Evolutionary conservation across 2,329 filamentous ascomycete genomes (phyloP).

Genomic region (Aureobasidium sp.): DNA sequence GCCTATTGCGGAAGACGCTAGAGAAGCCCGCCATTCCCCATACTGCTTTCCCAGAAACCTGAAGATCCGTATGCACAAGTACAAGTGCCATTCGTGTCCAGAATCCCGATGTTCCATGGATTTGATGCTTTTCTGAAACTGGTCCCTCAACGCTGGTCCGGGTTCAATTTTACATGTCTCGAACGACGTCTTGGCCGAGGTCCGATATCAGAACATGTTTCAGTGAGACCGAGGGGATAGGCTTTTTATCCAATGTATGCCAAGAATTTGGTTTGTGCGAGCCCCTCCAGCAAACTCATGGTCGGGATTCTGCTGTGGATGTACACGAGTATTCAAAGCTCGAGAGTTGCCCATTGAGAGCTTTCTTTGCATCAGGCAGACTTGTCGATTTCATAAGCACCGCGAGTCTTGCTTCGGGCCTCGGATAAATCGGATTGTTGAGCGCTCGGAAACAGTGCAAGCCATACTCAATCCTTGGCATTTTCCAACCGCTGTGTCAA

Average conservation of each 20-base stretch:
- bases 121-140: neutral
- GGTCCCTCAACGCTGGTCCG: neutral
- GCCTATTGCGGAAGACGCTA: neutral
- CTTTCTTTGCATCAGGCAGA: neutral
- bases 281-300: neutral
- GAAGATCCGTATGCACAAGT: neutral
- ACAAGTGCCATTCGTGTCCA: neutral
- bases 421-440: neutral
- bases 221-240: neutral
- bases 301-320: neutral
- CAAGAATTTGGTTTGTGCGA: neutral
- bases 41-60: neutral
- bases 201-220: neutral
- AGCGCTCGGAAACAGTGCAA: neutral
- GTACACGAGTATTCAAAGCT: neutral
- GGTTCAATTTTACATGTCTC: neutral
- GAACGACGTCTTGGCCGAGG: neutral
- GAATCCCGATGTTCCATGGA: neutral
- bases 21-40: neutral
- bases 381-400: neutral
- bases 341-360: neutral
- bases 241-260: neutral
- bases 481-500: neutral
- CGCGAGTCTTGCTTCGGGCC: neutral
- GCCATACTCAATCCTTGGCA: neutral